A percentile compares a stretch with the other conserved stretches of the same genome.
phyloP scores from a whole-genome alignment of 2,329 filamentous ascomycete genomes.

The Neopestalotiopsis sp. region DNA sequence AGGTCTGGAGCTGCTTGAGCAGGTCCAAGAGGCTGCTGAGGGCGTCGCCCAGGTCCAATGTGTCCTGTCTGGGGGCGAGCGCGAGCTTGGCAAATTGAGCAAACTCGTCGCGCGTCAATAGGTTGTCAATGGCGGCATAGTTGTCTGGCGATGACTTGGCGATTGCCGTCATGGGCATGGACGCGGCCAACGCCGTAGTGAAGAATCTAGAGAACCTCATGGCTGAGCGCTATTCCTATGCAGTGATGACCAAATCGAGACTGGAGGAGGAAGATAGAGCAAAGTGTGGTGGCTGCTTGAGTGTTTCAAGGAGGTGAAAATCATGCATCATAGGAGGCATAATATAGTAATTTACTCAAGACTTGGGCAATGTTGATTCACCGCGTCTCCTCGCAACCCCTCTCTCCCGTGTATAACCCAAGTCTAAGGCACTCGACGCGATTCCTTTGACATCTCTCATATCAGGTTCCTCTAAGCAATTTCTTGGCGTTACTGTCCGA shows the following conservation, averaged over 20 bases:
- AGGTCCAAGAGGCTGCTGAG: constrained; percentile 15
- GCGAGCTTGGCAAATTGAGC: background rate
- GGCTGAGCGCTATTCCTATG: background rate
- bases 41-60: background rate
- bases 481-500: background rate
- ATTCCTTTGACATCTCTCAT: background rate
- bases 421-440: background rate
- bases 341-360: constrained; percentile 5
- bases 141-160: background rate
- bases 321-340: constrained; percentile 3
- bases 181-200: constrained; percentile 10
- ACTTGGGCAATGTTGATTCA: background rate
- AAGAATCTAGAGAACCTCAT: constrained; percentile 14
- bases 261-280: background rate
- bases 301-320: constrained; percentile 1
- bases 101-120: constrained; percentile 7
- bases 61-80: constrained; percentile 3
- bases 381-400: background rate
- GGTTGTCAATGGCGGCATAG: background rate
- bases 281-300: background rate
- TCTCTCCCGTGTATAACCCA: background rate
- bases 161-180: constrained; percentile 6
- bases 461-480: background rate
- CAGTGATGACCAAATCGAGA: background rate
- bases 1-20: constrained; percentile 13